Conservation (phyloP, 2,329 filamentous ascomycete species). For the Alternaria brassicae region DNA sequence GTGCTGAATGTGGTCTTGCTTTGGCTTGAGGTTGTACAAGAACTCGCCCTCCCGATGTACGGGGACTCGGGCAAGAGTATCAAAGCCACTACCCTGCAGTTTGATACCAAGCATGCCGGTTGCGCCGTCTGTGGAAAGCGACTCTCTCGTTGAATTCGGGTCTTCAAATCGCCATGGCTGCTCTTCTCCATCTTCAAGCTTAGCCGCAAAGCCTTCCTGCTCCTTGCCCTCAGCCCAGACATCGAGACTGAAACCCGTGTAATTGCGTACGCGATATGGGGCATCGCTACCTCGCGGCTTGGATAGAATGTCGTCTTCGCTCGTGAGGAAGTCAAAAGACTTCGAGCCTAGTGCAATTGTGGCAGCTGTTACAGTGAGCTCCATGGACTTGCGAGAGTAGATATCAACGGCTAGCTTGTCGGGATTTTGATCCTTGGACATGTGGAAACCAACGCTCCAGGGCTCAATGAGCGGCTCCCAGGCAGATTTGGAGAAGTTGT, state of each 20-base stretch:
- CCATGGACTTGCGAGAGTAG: conserved; percentile 87
- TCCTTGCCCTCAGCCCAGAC: conserved; percentile 76
- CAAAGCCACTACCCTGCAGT: conserved; percentile 92
- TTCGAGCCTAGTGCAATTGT: conserved; percentile 94
- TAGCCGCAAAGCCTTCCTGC: conserved; percentile 74
- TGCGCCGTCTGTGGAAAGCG: conserved; percentile 81
- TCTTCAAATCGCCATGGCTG: conserved; percentile 96
- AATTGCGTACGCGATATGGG: conserved; percentile 91
- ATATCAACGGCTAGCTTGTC: conserved; percentile 83
- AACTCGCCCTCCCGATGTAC: conserved; percentile 95
- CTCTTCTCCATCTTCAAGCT: conserved; percentile 87
- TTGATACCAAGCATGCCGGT: conserved; percentile 81
- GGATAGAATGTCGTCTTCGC: conserved; percentile 87
- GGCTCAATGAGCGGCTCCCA: conserved; percentile 98
- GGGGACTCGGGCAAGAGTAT: conserved; percentile 84
- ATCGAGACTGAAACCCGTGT: conserved; percentile 89
- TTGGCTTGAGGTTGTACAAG: conserved; percentile 86
- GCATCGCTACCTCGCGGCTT: conserved; percentile 92
- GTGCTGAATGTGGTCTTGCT: conserved; percentile 84
- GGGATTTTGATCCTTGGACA: conserved; percentile 77
- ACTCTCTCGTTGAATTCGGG: conserved; percentile 95
- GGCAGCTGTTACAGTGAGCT: conserved; percentile 90
- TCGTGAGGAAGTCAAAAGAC: conserved; percentile 86
- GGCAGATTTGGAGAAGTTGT: conserved; percentile 98
- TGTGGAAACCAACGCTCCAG: conserved; percentile 91